Conservation (phyloP, 2,329 filamentous ascomycete genomes). For the Botrytis byssoidea region DNA sequence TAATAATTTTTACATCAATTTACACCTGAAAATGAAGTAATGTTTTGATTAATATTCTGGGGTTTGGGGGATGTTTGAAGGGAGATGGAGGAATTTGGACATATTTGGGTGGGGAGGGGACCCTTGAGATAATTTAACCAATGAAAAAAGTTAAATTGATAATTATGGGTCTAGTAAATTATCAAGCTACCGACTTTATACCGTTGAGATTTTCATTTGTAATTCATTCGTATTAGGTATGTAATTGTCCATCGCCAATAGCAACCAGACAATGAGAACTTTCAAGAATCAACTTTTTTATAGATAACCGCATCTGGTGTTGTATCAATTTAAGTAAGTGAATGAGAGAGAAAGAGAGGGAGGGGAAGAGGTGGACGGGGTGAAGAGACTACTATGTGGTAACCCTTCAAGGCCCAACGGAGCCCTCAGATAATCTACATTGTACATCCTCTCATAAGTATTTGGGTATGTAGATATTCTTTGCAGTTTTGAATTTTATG, state of each 20-base stretch:
- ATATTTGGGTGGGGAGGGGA: constrained; percentile 1
- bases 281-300: not conserved
- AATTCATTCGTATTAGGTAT: not conserved
- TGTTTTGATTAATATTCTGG: not conserved
- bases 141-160: not conserved
- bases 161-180: not conserved
- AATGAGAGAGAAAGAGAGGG: no score
- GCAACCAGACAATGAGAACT: not conserved
- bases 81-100: not conserved
- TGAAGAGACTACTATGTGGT: not conserved
- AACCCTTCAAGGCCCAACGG: not conserved
- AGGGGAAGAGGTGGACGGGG: not conserved
- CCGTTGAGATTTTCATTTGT: constrained; percentile 15
- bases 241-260: not conserved
- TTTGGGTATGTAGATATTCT: not conserved
- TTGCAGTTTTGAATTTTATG: not conserved
- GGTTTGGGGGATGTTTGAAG: not conserved
- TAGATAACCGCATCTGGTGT: not conserved
- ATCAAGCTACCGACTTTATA: constrained; percentile 2
- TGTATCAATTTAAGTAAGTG: not conserved
- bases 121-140: not conserved
- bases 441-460: not conserved
- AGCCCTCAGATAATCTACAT: not conserved
- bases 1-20: constrained; percentile 10
- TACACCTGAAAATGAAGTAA: constrained; percentile 2